These are phyloP conservation scores for Lachancea mirantina DNA, from an alignment of 805 yeast genomes.

Conservation along the genomic window DNA sequence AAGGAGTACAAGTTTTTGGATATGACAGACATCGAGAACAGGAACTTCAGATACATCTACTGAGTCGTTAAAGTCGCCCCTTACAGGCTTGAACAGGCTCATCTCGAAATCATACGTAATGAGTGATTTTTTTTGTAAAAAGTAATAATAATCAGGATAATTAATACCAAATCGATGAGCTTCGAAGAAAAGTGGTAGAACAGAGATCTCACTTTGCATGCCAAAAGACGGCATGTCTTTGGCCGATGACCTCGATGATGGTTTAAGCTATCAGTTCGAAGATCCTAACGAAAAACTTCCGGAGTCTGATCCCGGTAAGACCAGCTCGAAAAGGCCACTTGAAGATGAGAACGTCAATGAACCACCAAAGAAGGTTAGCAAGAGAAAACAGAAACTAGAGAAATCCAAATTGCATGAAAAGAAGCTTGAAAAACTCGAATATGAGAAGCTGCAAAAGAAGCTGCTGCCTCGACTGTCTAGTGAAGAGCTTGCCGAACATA, in stretches of 20 bases:
- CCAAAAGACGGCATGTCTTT: constrained; percentile 9
- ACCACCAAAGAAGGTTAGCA: constrained; percentile 13
- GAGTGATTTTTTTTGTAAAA: constrained; percentile 1
- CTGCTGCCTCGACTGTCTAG: constrained; percentile 48
- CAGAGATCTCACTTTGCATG: neutral
- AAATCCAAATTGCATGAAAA: constrained; percentile 47
- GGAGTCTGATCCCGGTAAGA: neutral
- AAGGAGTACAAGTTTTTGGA: constrained; percentile 45
- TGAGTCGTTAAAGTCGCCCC: too few relatives aligned
- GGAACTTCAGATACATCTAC: constrained; percentile 48
- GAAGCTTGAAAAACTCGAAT: constrained; percentile 60
- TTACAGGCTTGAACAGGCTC: too few relatives aligned
- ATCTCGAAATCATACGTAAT: too few relatives aligned
- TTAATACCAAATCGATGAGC: constrained; percentile 6
- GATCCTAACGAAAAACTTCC: neutral
- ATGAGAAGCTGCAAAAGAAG: constrained; percentile 52
- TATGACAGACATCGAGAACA: constrained; percentile 52
- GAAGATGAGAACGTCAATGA: constrained; percentile 9
- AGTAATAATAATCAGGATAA: neutral
- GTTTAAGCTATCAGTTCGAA: constrained; percentile 53
- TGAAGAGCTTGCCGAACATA: constrained; percentile 57
- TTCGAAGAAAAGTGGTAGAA: neutral
- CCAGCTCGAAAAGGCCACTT: constrained; percentile 18
- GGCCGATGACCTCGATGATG: constrained; percentile 77
- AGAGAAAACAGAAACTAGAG: constrained; percentile 28